A percentile compares a stretch with the other conserved stretches of the same genome.
phyloP scores from a whole-genome alignment of 2,329 filamentous ascomycete genomes.

The Penicillium aurantiogriseum region DNA sequence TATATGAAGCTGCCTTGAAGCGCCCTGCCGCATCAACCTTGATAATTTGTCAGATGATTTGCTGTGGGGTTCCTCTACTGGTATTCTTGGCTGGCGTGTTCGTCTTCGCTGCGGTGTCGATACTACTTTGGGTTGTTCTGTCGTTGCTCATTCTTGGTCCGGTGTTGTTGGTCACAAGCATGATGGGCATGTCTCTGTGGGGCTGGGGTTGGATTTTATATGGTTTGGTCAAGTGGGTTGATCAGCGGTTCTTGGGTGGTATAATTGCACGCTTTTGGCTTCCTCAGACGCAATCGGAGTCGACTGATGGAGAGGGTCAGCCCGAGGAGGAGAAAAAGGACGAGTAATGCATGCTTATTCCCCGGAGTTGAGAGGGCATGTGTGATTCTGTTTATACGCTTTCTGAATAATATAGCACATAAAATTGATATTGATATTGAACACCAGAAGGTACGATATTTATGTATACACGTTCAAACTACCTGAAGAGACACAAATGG shows the following conservation, averaged over 20 bases:
- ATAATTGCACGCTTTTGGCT: slow-evolving; percentile 27
- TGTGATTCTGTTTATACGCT: not conserved
- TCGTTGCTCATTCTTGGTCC: slow-evolving; percentile 34
- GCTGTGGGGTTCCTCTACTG: slow-evolving; percentile 35
- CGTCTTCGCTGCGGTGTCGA: slow-evolving; percentile 33
- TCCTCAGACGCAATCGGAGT: slow-evolving; percentile 6
- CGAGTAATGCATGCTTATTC: not conserved
- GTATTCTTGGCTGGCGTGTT: slow-evolving; percentile 35
- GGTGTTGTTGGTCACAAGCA: slow-evolving; percentile 29
- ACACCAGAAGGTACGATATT: not conserved
- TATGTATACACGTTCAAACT: not conserved
- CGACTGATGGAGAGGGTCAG: not conserved
- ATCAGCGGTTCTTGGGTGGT: slow-evolving; percentile 27
- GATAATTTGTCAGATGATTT: slow-evolving; percentile 34
- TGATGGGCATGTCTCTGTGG: slow-evolving; percentile 32
- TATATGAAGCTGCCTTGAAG: slow-evolving; percentile 31
- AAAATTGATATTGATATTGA: not conserved
- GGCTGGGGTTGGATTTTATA: slow-evolving; percentile 32
- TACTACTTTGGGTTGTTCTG: slow-evolving; percentile 32
- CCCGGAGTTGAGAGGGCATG: not conserved
- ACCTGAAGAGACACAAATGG: slow-evolving; percentile 14
- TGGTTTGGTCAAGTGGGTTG: slow-evolving; percentile 28
- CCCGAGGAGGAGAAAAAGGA: not conserved
- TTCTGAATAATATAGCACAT: not conserved
- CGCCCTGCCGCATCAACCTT: slow-evolving; percentile 35